These are phyloP conservation scores for Talaromyces verruculosus DNA, from an alignment of 2,329 filamentous ascomycete genomes.

Conservation along the genomic window DNA sequence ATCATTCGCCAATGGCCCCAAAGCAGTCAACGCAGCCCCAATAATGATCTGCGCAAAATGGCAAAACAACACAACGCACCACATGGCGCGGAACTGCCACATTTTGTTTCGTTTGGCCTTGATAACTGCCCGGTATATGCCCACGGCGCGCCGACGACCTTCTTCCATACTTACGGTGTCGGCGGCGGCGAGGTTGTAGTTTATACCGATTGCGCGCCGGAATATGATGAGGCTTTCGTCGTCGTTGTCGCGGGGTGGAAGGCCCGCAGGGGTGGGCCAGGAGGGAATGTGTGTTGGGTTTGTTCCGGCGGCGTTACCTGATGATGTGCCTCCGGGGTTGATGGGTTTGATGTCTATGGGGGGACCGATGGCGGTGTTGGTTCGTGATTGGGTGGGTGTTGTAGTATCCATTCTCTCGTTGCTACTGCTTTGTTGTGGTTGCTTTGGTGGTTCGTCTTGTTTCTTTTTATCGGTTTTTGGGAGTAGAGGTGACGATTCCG, in stretches of 20 bases:
- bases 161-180: constrained; percentile 21
- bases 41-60: constrained; percentile 46
- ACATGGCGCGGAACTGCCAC: constrained; percentile 17
- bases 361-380: constrained; percentile 10
- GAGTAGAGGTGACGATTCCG: constrained; percentile 20
- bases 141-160: constrained; percentile 16
- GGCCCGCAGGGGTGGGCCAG: constrained; percentile 18
- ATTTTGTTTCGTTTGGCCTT: constrained; percentile 8
- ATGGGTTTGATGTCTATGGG: constrained; percentile 13
- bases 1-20: constrained; percentile 48
- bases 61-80: constrained; percentile 15
- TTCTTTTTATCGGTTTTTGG: neutral
- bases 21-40: constrained; percentile 49
- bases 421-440: neutral
- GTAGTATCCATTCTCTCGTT: neutral
- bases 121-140: constrained; percentile 20
- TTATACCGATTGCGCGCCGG: constrained; percentile 22
- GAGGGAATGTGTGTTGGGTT: neutral
- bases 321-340: no score
- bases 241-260: constrained; percentile 14
- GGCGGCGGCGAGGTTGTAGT: constrained; percentile 16
- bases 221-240: constrained; percentile 21
- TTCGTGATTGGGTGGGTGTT: neutral
- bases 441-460: neutral
- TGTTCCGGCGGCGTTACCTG: neutral